phyloP scores from a whole-genome alignment of 2,329 filamentous ascomycete genomes.

The Orbilia ellipsospora region DNA sequence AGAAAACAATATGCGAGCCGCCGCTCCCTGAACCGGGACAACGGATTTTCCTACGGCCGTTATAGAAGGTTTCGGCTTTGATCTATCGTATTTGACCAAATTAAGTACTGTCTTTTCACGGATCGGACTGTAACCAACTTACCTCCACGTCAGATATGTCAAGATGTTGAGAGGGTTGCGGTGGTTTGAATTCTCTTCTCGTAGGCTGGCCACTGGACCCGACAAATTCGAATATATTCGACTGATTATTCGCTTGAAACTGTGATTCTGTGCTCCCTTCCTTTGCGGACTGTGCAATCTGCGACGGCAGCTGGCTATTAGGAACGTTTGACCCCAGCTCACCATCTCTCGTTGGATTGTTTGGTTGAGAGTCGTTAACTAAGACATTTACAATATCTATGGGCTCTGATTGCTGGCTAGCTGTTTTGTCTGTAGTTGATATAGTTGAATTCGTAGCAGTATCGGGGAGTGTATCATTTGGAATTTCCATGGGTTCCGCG shows the following conservation, averaged over 20 bases:
- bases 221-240: background rate
- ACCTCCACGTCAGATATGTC: background rate
- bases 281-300: no score
- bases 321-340: no score
- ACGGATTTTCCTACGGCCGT: background rate
- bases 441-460: conserved; percentile 23
- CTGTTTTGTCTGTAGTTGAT: conserved; percentile 7
- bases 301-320: no score
- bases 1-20: conserved; percentile 6
- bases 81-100: background rate
- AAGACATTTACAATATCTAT: background rate
- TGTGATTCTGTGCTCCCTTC: background rate
- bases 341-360: no score
- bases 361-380: no score
- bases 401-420: conserved; percentile 11
- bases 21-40: conserved; percentile 10
- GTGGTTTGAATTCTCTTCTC: background rate
- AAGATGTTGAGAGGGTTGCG: background rate
- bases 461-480: conserved; percentile 26
- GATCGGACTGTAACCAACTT: background rate
- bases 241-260: background rate
- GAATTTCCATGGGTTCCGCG: no score
- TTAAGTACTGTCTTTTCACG: background rate
- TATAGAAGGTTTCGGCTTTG: conserved; percentile 9
- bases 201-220: background rate